Base-by-base conservation (phyloP, 1,139 yeast genomes). In the Scheffersomyces illinoinensis region DNA sequence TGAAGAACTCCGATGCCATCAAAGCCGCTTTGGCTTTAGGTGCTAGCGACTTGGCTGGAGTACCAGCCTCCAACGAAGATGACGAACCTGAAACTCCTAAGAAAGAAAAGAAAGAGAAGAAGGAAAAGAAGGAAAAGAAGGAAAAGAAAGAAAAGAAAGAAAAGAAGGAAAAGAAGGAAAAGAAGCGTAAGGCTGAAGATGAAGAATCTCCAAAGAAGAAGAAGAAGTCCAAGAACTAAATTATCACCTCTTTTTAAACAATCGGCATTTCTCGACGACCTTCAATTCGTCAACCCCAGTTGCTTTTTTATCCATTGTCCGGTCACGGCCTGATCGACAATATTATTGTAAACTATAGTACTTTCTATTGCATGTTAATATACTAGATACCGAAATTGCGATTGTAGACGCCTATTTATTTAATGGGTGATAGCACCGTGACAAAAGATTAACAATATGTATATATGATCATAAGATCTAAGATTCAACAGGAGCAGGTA, bases 1-100 rank as follows among this genome's bases (percentile, higher is more conserved):
- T 93, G 88, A 95, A 95, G 85, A 95, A 95, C 76, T 79, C 95
- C 53, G 97, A 92, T 68, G 99, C 99, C 66, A 91, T 95, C 80
- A 86, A 89, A 74, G 91, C 90, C 77, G 98, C 98, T 63, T 85
- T 93, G 79, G 88, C 90, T 61, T 83, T 90, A 71, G 78, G 78
- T 62, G 89, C 87, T 60, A 63, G 70, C 53, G 71, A 70, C 60
- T 66, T 68, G 57, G 70, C 66, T 49, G 71, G 66, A 26, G 70
- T 66, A 50, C 65, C 62, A 48, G 78, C 72, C 57, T 65, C 68
- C 58, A 83, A 77, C 60, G 70, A 75, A 58, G 82, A 74, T 57
- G 69, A 67, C 19, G 66, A 59, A n/a, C 62, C 54, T 5, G 57
- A 71, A 59, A 68, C 72, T 62, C 71, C 78, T 63, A 72, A 77